A percentile compares a stretch with the other conserved stretches of the same genome.
These are phyloP conservation scores for Epichloe amarillans DNA, from an alignment of 2,329 filamentous ascomycete species.

Conservation along the genomic window DNA sequence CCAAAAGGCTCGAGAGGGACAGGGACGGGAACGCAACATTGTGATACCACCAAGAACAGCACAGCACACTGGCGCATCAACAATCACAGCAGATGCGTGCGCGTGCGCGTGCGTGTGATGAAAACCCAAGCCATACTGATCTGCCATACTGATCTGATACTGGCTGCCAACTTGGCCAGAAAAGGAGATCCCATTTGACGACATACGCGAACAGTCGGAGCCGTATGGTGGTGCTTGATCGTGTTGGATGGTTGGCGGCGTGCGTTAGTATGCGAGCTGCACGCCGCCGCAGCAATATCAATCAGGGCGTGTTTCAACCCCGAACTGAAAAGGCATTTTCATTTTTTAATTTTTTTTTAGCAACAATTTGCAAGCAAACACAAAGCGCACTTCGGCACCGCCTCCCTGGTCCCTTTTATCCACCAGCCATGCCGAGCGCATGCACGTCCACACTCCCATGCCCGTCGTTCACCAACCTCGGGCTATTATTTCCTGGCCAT, in stretches of 20 bases:
- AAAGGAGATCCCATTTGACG: conserved; percentile 3
- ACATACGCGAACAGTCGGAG: neutral
- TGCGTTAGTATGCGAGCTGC: neutral
- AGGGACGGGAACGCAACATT: neutral
- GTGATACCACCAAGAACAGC: neutral
- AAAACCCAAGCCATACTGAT: neutral
- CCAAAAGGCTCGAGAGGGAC: neutral
- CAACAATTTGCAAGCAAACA: neutral
- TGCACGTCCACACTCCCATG: neutral
- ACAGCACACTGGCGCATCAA: neutral
- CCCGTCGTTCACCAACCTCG: neutral
- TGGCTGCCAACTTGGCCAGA: neutral
- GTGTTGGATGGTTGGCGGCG: neutral
- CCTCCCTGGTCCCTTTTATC: neutral
- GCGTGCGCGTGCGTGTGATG: neutral
- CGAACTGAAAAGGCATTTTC: neutral
- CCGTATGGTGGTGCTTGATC: neutral
- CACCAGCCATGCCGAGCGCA: neutral
- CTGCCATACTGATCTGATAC: neutral
- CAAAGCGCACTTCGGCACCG: too few relatives aligned
- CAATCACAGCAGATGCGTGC: neutral
- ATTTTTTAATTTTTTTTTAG: too few relatives aligned
- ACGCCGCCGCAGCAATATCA: neutral
- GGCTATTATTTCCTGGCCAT: neutral
- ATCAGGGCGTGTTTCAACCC: neutral